Base-by-base conservation (phyloP, 2,329 filamentous ascomycete species). In the Talaromyces sp. region DNA sequence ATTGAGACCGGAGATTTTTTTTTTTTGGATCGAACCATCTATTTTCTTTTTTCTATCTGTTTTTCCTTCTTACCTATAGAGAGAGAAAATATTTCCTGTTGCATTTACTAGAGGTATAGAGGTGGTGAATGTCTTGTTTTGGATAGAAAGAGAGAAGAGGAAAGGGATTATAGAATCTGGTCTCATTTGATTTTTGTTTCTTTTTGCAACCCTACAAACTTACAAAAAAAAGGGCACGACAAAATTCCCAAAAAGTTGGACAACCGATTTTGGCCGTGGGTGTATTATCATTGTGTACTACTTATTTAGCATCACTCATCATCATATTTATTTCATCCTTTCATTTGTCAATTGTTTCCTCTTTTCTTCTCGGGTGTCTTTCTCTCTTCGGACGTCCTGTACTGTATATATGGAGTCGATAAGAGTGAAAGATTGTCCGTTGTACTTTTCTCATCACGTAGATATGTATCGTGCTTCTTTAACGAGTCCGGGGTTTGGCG, bases 291-390 rank as follows among this genome's bases (percentile, higher is more conserved):
- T 63, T 56, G 60, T 63, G 61, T 63, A 63, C 61, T 63, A 62
- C 50, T 62, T 62, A 62, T 57, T 63, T 63, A 63, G 61, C 61
- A 63, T 63, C 61, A 63, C 61, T 63, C 61, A 63, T 63, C 47
- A 54, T 62, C 49, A 56, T 63, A 43, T 45, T 57, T 56, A 45
- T 63, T 43, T 57, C 41, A 35, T 63, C 61, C 16, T 63, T 57
- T 63, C 61, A 19, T 63, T 57, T 63, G 49, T 62, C 39, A 22
- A 22, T 33, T 37, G 49, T 31, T 50, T 50, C 22, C 31, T 8
- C 19, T 45, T 19, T n/a, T n/a, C n/a, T n/a, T 19, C 31, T 33
- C 27, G 49, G 27, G 47, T 49, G 19, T 13, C 1, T 31, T 31
- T 33, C 6, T 52, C 50, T 56, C 52, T 37, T 35, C 31, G 50